Base-by-base conservation (phyloP, 1,284 basidiomycete species). In the Abortiporus biennis region DNA sequence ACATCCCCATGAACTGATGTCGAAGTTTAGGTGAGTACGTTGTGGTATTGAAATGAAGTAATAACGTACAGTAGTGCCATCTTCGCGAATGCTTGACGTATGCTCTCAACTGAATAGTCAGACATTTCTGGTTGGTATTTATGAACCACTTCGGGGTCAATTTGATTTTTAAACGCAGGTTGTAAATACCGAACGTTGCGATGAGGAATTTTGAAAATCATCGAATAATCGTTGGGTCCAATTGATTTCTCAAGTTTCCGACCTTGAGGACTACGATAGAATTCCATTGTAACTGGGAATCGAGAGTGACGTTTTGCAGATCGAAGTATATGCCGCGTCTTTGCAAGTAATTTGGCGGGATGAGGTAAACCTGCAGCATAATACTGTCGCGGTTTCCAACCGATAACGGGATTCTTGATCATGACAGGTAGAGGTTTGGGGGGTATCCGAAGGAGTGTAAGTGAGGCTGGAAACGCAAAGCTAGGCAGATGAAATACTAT, bases 241-340 rank as follows among this genome's bases (percentile, higher is more conserved):
- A 15, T 27, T 9, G 6, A 21, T 5, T 8, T 29, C n/a, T 15
- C 23, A 11, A 16, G 38, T 23, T 22, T 6, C 11, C 21, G 39
- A 33, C 30, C 39, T 16, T 41, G n/a, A 13, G 16, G 5, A 22
- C 13, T 6, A 31, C 9, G 6, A 8, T 11, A 17, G 19, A 13
- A 19, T 13, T 17, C 6, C 11, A n/a, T 27, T 8, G 16, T 17
- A 23, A 42, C 17, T 9, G 43, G 43, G 2, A 17, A 17, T 19
- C 46, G 24, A 13, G 35, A 11, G 21, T 36, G 34, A 5, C 22
- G 25, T 25, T 42, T 47, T 12, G 43, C 43, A n/a, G 43, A 36
- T 17, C 34, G 43, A 6, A 42, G 17, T 4, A 42, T n/a, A 5
- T 31, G 13, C 16, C 46, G 25, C 6, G 46, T 45, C 6, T 25